Percentiles rank a stretch among this genome's conserved stretches.
phyloP scores from a whole-genome alignment of 1,284 basidiomycete genomes.

The Vanrija sp. region DNA sequence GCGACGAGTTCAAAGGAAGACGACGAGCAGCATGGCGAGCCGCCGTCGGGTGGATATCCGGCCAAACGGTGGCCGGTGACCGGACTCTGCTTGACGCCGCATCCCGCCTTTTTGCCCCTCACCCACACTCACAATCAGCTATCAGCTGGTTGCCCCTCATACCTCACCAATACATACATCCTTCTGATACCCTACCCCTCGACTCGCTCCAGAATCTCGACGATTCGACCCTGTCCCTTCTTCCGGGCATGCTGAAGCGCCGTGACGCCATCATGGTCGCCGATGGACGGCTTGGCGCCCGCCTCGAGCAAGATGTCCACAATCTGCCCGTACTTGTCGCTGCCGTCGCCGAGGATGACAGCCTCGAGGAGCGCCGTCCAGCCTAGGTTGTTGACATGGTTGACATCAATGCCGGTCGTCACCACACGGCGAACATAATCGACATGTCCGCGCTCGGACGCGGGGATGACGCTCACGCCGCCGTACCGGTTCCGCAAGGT shows the following conservation, averaged over 20 bases:
- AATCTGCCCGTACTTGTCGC: slow-evolving; percentile 1
- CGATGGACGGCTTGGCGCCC: slow-evolving; percentile 2
- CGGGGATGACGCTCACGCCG: slow-evolving; percentile 11
- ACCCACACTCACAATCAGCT: too few relatives aligned
- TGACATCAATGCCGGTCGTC: slow-evolving; percentile 7
- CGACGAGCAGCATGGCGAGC: too few relatives aligned
- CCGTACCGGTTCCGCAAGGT: slow-evolving; percentile 9
- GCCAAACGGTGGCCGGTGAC: too few relatives aligned
- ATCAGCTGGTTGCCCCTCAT: too few relatives aligned
- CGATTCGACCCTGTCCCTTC: not conserved
- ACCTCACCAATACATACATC: too few relatives aligned
- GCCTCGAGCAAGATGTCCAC: slow-evolving; percentile 2
- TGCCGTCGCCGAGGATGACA: slow-evolving; percentile 14
- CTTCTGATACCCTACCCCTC: too few relatives aligned
- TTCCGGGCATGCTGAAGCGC: slow-evolving; percentile 4
- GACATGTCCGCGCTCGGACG: slow-evolving; percentile 11
- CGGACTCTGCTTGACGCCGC: too few relatives aligned
- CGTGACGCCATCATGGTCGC: slow-evolving; percentile 9
- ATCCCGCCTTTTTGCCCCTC: too few relatives aligned
- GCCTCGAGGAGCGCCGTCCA: slow-evolving; percentile 13
- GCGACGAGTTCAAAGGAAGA: too few relatives aligned
- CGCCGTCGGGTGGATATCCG: too few relatives aligned
- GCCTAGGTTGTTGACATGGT: slow-evolving; percentile 12
- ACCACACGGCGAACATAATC: slow-evolving; percentile 7
- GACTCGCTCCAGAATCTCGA: too few relatives aligned